Base-by-base conservation (phyloP, 1,284 basidiomycete genomes). In the Xanthoconium separans region DNA sequence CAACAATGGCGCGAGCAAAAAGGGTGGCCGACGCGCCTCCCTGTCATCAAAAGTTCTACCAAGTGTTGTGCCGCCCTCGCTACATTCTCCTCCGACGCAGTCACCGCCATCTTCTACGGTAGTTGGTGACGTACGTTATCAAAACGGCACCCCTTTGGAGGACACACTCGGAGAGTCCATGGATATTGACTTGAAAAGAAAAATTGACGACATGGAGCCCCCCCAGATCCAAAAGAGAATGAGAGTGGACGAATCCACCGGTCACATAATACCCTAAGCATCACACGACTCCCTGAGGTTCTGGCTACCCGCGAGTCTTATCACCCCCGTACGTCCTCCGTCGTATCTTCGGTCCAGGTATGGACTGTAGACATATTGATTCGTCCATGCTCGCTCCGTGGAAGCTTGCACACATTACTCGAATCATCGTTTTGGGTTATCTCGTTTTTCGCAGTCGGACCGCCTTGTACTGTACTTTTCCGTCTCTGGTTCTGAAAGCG, bases 71-170 rank as follows among this genome's bases (percentile, higher is more conserved):
- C 68, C 60, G 12, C 43, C 58, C 39, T 82, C 82, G 22, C 75
- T 76, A n/a, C 76, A 78, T 15, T 83, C 82, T 4, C 80, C 81
- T 50, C 77, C 82, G 68, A 66, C 76, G 20, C 65, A 68, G 30
- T 77, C 77, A 22, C 79, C 79, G 27, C 77, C 78, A 24, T 77
- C 77, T 42, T 72, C 70, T 41, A 70, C 64, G 31, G 39, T 69
- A 27, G 58, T 65, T 44, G 65, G 72, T 11, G 68, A 72, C 57
- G 51, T 60, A 57, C 71, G 69, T 54, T 73, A 63, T 58, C 57
- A 61, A 47, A 70, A 69, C 43, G 58, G 69, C 29, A 68, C 62
- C 1, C 61, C 65, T 5, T 41, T 59, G 51, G 67, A 71, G 44
- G 69, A 71, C 54, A 51, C 36, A 2, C 53, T 29, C 5, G 61